A percentile compares a stretch with the other conserved stretches of the same genome.
Conservation (phyloP, 2,329 filamentous ascomycete species). For the Neopestalotiopsis rosae region DNA sequence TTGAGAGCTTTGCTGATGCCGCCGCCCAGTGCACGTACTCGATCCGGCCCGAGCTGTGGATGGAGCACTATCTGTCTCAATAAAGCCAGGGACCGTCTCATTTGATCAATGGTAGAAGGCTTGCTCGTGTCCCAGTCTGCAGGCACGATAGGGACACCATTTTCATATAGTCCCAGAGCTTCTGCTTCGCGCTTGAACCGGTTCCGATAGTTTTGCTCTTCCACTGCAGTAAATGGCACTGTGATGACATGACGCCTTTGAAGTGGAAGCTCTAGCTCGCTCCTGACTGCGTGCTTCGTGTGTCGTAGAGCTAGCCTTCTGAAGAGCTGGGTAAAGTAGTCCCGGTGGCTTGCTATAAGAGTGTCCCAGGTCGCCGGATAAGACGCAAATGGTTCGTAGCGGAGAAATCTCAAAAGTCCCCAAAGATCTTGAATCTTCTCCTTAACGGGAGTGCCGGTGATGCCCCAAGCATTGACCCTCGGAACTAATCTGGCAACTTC, state of each 20-base stretch:
- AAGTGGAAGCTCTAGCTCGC: slow-evolving; percentile 78
- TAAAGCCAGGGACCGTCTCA: slow-evolving; percentile 80
- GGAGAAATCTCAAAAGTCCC: slow-evolving; percentile 81
- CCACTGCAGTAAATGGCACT: slow-evolving; percentile 86
- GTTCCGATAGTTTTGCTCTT: slow-evolving; percentile 85
- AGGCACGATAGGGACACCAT: slow-evolving; percentile 63
- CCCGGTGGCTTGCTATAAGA: slow-evolving; percentile 65
- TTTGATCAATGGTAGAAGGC: slow-evolving; percentile 63
- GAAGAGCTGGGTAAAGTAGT: slow-evolving; percentile 73
- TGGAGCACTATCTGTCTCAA: slow-evolving; percentile 86
- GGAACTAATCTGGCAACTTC: slow-evolving; percentile 81
- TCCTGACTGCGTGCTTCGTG: slow-evolving; percentile 79
- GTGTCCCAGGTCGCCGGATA: slow-evolving; percentile 70
- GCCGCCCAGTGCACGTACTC: slow-evolving; percentile 67
- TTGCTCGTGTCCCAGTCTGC: slow-evolving; percentile 71
- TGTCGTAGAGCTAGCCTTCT: slow-evolving; percentile 78
- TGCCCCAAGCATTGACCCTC: slow-evolving; percentile 86
- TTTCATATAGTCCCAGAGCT: slow-evolving; percentile 66
- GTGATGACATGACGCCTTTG: slow-evolving; percentile 89
- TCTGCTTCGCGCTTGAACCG: slow-evolving; percentile 78
- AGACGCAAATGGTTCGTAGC: slow-evolving; percentile 76
- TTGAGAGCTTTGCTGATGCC: slow-evolving; percentile 68
- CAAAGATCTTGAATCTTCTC: slow-evolving; percentile 79
- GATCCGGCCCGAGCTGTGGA: slow-evolving; percentile 76
- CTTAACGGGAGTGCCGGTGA: slow-evolving; percentile 88